A percentile compares a stretch with the other conserved stretches of the same genome.
These are phyloP conservation scores for Myxozyma sirexii DNA, from an alignment of 805 yeast species.

Conservation along the genomic window DNA sequence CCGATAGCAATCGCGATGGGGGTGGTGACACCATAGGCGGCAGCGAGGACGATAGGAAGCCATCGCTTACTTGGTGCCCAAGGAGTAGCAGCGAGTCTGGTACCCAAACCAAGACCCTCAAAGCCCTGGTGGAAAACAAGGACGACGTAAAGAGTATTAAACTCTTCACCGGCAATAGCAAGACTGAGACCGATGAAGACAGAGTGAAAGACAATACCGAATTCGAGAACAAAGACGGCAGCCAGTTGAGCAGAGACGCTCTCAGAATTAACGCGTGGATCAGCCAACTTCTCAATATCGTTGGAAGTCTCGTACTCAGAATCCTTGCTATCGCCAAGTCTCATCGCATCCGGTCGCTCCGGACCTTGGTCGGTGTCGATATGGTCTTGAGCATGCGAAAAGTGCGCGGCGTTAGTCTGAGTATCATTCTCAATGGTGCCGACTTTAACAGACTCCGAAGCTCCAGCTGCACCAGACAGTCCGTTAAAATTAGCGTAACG, in stretches of 20 bases:
- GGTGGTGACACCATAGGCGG: conserved; percentile 61
- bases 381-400: conserved; percentile 32
- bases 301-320: neutral
- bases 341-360: conserved; percentile 9
- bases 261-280: conserved; percentile 3
- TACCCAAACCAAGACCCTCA: conserved; percentile 78
- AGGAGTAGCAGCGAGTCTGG: conserved; percentile 62
- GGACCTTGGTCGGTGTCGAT: conserved; percentile 27
- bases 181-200: conserved; percentile 77
- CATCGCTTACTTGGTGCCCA: conserved; percentile 54
- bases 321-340: conserved; percentile 7
- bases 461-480: conserved; percentile 3
- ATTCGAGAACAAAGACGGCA: conserved; percentile 64
- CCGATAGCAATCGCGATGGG: conserved; percentile 77
- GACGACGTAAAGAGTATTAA: conserved; percentile 67
- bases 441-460: neutral
- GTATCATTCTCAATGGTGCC: neutral
- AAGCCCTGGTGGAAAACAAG: conserved; percentile 60
- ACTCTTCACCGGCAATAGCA: conserved; percentile 78
- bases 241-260: conserved; percentile 39
- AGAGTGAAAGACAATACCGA: conserved; percentile 82
- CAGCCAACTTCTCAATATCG: conserved; percentile 18
- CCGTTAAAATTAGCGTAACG: conserved; percentile 41
- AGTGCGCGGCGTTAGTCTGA: conserved; percentile 25
- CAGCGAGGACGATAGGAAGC: conserved; percentile 56